These are phyloP conservation scores for Gossypium sturtianum DNA, from an alignment of 345 rosid genomes.

Conservation along the genomic window DNA sequence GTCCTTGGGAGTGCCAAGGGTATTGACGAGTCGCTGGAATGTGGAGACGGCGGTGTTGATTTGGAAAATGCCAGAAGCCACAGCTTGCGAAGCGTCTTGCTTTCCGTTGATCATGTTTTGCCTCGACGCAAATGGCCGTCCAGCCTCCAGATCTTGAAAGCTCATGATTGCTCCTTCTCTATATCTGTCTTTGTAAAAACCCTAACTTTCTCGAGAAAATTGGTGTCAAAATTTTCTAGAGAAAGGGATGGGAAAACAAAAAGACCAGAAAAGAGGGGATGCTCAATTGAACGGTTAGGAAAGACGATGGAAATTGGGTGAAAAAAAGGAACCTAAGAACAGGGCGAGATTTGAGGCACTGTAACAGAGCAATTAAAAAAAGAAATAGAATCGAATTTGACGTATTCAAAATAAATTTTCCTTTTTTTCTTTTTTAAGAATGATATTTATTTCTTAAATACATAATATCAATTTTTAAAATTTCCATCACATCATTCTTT, in stretches of 20 bases:
- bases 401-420: background rate
- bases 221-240: background rate
- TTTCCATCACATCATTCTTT: too few species aligned
- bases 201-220: constrained; percentile 21
- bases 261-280: constrained; percentile 3
- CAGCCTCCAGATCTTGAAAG: constrained; percentile 91
- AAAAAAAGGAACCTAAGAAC: constrained; percentile 17
- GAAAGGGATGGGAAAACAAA: constrained; percentile 5
- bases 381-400: background rate
- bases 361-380: background rate
- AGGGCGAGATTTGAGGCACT: constrained; percentile 21
- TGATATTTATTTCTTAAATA: too few species aligned
- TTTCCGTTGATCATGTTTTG: constrained; percentile 48
- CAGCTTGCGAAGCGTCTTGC: constrained; percentile 83
- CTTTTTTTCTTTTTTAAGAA: too few species aligned
- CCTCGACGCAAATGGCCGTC: constrained; percentile 49
- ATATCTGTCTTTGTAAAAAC: background rate
- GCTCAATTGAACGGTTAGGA: background rate
- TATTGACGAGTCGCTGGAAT: constrained; percentile 85
- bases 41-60: constrained; percentile 95
- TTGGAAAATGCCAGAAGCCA: constrained; percentile 93
- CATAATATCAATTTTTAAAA: too few species aligned
- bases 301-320: background rate
- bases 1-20: constrained; percentile 96
- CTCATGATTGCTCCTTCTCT: constrained; percentile 44